Evolutionary conservation across 371 early-diverging fungal genomes (phyloP), one percentile per base, ranked within the genome.

Genomic region (Capillidium heterosporum): DNA sequence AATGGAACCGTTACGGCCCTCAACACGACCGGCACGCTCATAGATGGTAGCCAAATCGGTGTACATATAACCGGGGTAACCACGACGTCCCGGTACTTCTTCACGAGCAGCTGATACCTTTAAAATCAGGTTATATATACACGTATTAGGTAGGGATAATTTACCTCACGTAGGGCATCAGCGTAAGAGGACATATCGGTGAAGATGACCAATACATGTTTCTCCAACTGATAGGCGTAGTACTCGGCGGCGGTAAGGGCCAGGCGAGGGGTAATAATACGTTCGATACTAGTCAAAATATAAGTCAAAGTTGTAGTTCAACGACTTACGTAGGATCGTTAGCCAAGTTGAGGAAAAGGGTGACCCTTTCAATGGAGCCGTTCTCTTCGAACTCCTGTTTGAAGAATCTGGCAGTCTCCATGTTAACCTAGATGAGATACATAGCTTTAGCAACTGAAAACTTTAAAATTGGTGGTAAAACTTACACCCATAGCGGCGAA

Each of bases 11-110:
- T 96, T 97, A 64, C 94, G 84, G 50, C 99, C 99, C 56, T 93
- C 88, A 17, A 99, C 99, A 66, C 99, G 86, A 57, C 99, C 99
- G 27, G 99, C 99, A 71, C 99, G 89, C 73, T 99, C 99, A 65
- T 99, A 99, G 60, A 99, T 95, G 57, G 98, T 98, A 27, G 98
- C 91, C 76, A 99, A 81, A 82, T 99, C 99, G 31, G 99, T 99
- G 80, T 99, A 99, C 99, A 99, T 99, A 72, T 99, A 99, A 76
- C 99, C 99, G 21, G 99, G 99, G 74, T 99, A 99, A 71, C 99
- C 99, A 74, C 99, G 90, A 74, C 99, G 91, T 68, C 99, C 99
- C 7, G 99, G 99, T 4, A 99, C 99, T 78, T 99, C 99, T 78
- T 99, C 99, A 75, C 99, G 87, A 29, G 99, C 99, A 59, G 99